Evolutionary conservation across 768 basidiomycete species (phyloP), one percentile per base, ranked within the genome.

Genomic region (Pleurotus salmoneostramineus): DNA sequence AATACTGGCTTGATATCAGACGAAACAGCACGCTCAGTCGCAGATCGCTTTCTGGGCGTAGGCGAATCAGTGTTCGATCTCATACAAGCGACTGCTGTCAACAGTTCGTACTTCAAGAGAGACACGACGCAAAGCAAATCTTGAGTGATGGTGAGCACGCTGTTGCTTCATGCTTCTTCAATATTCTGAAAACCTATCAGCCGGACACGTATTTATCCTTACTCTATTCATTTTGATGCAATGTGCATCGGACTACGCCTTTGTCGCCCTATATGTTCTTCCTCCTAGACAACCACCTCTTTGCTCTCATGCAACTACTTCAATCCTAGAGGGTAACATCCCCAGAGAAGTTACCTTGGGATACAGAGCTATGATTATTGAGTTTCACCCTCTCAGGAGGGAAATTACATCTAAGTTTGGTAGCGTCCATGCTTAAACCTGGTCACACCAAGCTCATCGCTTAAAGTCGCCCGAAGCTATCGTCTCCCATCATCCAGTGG

Each of bases 11-110:
- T 72, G 7, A 88, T 98, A 60, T 75, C 89, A 40, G 93, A 98
- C 66, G 80, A 88, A 2, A 94, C 89, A 6, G 60, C 87, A 11
- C 88, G 90, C 50, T 82, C 84, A 14, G 72, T 92, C 7, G 86
- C 91, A 2, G 91, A 97, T 64, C 83, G 80, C 58, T 95, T 93
- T 68, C 78, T 98, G 51, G 84, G 87, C 36, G 76, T 94, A 27
- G 96, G 96, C 52, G 96, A 98, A 72, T 85, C 88, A 3, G 71
- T 96, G 35, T 98, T 96, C 74, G 91, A 93, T 67, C 81, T 94
- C 71, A 75, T 89, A 36, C 88, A 94, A 65, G 87, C 84, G 8
- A 85, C 87, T 2, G 92, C 86, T n/a, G 91, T 97, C 61, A 93
- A 89, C 69, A 95, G 88, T 68, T 63, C 77, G 6, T 97, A 91